Evolutionary conservation across 176 grass and related monocot species (phyloP).

Genomic region (Ensete glaucum): DNA sequence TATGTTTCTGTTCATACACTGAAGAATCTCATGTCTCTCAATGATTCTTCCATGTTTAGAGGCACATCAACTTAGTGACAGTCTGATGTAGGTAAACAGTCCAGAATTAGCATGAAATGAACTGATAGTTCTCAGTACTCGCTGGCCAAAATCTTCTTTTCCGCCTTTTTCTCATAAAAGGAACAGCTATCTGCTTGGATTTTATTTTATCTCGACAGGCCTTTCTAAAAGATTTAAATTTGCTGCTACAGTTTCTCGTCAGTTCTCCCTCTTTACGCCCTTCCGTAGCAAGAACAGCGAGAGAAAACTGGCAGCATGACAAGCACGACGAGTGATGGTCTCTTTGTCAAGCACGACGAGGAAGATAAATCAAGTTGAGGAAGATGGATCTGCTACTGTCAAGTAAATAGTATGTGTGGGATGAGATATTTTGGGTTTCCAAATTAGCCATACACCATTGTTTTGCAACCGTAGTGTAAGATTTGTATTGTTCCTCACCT

Average conservation of each 20-base stretch:
- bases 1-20: conserved; percentile 51
- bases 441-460: neutral
- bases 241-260: conserved; percentile 41
- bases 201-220: neutral
- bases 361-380: neutral
- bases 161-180: too few species aligned
- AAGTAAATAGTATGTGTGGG: neutral
- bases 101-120: too few species aligned
- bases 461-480: neutral
- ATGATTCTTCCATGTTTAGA: conserved; percentile 16
- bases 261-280: conserved; percentile 51
- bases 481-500: neutral
- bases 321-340: neutral
- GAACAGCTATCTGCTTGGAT: neutral
- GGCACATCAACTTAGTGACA: conserved; percentile 27
- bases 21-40: conserved; percentile 58
- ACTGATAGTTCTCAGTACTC: too few species aligned
- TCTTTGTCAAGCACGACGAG: neutral
- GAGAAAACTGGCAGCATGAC: conserved; percentile 11
- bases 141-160: too few species aligned
- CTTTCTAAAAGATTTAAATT: neutral
- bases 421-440: conserved; percentile 3
- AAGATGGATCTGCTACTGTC: neutral
- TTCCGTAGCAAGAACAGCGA: conserved; percentile 45
- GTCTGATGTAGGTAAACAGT: too few species aligned